Base-by-base conservation (phyloP, 495 filamentous ascomycete species). In the Penicillium desertorum region DNA sequence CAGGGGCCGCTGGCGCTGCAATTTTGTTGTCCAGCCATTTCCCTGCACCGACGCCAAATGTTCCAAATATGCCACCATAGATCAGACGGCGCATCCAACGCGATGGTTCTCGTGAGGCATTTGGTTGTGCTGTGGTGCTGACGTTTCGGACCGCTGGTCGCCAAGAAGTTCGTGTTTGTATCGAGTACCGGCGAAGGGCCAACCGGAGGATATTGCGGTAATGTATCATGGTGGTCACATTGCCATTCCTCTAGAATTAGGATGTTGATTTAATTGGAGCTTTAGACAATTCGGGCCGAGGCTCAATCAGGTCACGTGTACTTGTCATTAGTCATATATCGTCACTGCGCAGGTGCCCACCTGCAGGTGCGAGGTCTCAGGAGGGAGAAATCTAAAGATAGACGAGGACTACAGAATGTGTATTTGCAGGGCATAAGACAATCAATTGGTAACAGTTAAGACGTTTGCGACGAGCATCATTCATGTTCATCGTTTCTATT, bases 31-130 rank as follows among this genome's bases (percentile, higher is more conserved):
- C 62, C 56, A 71, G 60, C 53, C 55, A 69, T 60, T 65, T 61
- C 5, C 69, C 70, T 19, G 30, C 57, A 7, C 47, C 52, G 4
- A 71, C 34, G 17, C 76, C 76, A 6, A 77, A 32, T 11, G 51
- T 41, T 11, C 71, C 71, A 60, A 78, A 79, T 5, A 79, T 58
- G 16, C 60, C 61, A 3, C 61, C 61, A 56, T 73, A 77, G 12
- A 74, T 46, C 10, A 76, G 47, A n/a, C 72, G 71, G 50, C 76
- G 74, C 36, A 61, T 63, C 76, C 74, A 79, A 56, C 58, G 66
- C 43, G 63, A 72, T 51, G 59, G 44, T 66, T 57, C 42, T 39
- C 59, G 52, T 12, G 62, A 51, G 43, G 61, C 45, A 46, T 61
- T 54, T 57, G 47, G 45, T 17, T 20, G 37, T 43, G 51, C 20